Base-by-base conservation (phyloP, 208 protist species). In the Acanthamoeba lugdunensis region DNA sequence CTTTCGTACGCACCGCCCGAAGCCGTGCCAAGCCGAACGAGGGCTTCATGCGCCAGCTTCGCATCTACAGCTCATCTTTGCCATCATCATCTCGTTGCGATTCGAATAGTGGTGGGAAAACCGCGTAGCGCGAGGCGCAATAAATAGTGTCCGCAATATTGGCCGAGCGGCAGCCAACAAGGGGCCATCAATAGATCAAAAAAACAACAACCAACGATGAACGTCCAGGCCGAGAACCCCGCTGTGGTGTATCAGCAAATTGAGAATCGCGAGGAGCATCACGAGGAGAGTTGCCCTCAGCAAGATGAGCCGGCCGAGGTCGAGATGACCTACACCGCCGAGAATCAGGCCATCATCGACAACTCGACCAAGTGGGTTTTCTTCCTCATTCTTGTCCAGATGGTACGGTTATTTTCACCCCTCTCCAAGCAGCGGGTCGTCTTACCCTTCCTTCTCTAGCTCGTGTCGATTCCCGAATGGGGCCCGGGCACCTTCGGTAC, bases 381-480 rank as follows among this genome's bases (percentile, higher is more conserved):
- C 41, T 88, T 18, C 41, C 54, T 88, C n/a, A 18, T 88, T 23
- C 23, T 88, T 14, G 28, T 88, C 41, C 81, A 88, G 48, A 88
- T 88, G n/a, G 81, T 88, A 88, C 33, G 28, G 7, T 58, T 1
- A 21, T 41, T 88, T 61, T 88, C 8, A 18, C 58, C 23, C 16
- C 14, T 61, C 6, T 25, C 16, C 37, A 0, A 88, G 1, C 28
- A 50, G 6, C 11, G 14, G 14, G 14, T 88, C 48, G 48, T 88
- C 21, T 61, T 16, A 61, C 11, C 58, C 33, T 56, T 58, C 41
- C 37, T 73, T 73, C 23, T 73, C 6, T 28, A 79, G 69, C 33
- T 48, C 28, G 11, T 79, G 13, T 79, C 69, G 6, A 79, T 79
- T 48, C 69, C 69, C n/a, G 5, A 33, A 18, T 79, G 69, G 69